Percentiles rank a stretch among this genome's conserved stretches.
These are phyloP conservation scores for Eucalyptus marginata DNA, from an alignment of 345 rosid genomes.

Conservation along the genomic window DNA sequence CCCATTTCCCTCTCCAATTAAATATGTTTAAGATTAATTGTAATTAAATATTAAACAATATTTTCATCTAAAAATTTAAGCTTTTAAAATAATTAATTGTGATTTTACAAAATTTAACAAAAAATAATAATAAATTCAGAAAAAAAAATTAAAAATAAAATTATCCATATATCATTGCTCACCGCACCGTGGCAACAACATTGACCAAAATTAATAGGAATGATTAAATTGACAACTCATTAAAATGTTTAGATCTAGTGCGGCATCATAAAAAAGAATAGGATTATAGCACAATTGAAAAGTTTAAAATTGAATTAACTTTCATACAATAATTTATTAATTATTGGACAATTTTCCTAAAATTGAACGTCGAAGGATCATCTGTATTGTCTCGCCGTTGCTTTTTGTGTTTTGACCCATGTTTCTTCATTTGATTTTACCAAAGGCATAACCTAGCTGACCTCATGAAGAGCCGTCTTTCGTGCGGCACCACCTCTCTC, in stretches of 20 bases:
- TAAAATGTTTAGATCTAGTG: no score
- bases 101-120: no score
- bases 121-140: no score
- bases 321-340: rapidly evolving
- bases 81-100: rapidly evolving
- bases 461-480: neutral
- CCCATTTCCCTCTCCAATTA: no score
- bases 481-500: neutral
- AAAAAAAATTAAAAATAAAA: no score
- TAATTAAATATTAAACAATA: no score
- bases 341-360: neutral
- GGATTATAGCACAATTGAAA: rapidly evolving
- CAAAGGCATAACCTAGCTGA: neutral
- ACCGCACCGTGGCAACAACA: rapidly evolving
- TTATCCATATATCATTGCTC: no score
- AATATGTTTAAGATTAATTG: no score
- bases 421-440: neutral
- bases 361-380: neutral
- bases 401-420: neutral
- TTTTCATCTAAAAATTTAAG: no score
- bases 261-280: no score
- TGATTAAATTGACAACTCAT: neutral
- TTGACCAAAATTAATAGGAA: no score
- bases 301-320: rapidly evolving
- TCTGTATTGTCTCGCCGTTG: neutral